These are phyloP conservation scores for Aspergillus tubingensis DNA, from an alignment of 2,329 filamentous ascomycete species.

Conservation along the genomic window DNA sequence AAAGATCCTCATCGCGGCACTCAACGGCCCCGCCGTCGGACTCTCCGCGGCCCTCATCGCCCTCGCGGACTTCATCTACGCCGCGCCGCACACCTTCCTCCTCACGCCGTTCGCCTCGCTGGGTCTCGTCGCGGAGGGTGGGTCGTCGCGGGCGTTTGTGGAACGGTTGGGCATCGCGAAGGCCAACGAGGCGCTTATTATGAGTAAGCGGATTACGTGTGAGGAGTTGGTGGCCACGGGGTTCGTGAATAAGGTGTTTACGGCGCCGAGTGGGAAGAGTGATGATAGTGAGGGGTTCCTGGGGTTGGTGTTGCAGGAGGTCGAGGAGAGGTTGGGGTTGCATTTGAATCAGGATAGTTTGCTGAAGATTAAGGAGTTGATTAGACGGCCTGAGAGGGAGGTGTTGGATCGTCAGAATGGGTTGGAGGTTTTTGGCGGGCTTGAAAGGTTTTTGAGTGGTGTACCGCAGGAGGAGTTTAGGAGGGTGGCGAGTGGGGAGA, in stretches of 20 bases:
- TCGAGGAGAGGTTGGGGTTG: constrained; percentile 75
- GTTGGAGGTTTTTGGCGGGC: constrained; percentile 79
- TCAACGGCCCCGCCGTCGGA: constrained; percentile 90
- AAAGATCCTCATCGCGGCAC: constrained; percentile 86
- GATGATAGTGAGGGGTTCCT: constrained; percentile 71
- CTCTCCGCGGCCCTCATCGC: constrained; percentile 80
- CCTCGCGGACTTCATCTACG: constrained; percentile 92
- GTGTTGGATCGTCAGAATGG: constrained; percentile 75
- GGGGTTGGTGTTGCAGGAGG: constrained; percentile 71
- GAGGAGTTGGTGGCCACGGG: constrained; percentile 74
- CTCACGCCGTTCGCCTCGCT: constrained; percentile 90
- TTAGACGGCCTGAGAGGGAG: constrained; percentile 72
- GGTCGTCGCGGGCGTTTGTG: constrained; percentile 75
- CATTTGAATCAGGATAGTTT: constrained; percentile 80
- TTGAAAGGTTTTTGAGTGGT: constrained; percentile 77
- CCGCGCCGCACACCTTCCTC: constrained; percentile 75
- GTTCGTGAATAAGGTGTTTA: constrained; percentile 84
- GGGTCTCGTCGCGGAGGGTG: constrained; percentile 87
- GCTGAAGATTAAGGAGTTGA: constrained; percentile 79
- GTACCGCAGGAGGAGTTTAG: constrained; percentile 86
- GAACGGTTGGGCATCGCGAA: constrained; percentile 75
- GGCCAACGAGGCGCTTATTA: constrained; percentile 90
- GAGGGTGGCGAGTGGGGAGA: constrained; percentile 82
- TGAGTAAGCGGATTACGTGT: constrained; percentile 74
- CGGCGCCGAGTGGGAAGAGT: constrained; percentile 53